These are phyloP conservation scores for Millerozyma miso DNA, from an alignment of 805 yeast species.

Conservation along the genomic window DNA sequence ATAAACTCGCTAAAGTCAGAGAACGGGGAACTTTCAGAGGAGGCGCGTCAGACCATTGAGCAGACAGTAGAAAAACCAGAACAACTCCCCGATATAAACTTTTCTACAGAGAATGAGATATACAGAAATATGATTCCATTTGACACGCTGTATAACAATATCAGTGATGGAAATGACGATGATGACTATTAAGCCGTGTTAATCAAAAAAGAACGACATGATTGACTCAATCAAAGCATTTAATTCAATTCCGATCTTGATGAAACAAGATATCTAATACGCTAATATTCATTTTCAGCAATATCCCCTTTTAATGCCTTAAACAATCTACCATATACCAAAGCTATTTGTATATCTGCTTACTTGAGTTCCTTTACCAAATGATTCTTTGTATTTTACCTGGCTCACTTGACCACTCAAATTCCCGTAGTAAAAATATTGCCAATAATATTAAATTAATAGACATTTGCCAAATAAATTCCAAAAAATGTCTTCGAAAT, in stretches of 20 bases:
- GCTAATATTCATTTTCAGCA: not conserved
- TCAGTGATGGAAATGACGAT: not conserved
- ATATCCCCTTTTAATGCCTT: not conserved
- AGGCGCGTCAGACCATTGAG: constrained; percentile 10
- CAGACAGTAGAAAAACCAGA: constrained; percentile 4
- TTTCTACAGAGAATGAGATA: not conserved
- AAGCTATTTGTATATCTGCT: not conserved
- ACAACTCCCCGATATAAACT: not conserved
- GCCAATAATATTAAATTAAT: constrained; percentile 51
- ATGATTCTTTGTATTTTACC: constrained; percentile 70
- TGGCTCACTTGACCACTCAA: constrained; percentile 63
- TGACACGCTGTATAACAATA: not conserved
- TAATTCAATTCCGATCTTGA: not conserved
- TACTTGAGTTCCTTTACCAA: too few species aligned
- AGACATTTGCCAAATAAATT: constrained; percentile 57
- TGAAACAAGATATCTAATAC: not conserved
- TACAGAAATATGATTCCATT: not conserved
- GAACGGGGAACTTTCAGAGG: constrained; percentile 12
- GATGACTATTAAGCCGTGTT: not conserved
- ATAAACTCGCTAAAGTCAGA: constrained; percentile 17
- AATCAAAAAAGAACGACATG: not conserved
- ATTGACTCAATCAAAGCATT: not conserved
- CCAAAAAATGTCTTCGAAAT: constrained; percentile 40
- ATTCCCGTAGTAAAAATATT: constrained; percentile 59
- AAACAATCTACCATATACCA: not conserved